Base-by-base conservation (phyloP, 345 rosid genomes). In the Ricinus communis region DNA sequence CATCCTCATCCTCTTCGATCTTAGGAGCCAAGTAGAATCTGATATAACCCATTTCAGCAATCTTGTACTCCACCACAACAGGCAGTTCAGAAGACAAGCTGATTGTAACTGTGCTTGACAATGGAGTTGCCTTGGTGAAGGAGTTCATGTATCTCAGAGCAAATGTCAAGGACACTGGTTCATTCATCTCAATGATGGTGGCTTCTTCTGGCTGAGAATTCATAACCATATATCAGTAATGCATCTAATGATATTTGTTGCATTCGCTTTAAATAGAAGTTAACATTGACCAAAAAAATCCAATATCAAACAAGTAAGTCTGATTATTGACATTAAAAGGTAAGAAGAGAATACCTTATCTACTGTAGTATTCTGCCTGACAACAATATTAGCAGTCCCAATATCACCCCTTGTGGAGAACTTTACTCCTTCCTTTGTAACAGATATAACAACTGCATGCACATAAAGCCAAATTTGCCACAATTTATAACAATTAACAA, bases 21-120 rank as follows among this genome's bases (percentile, higher is more conserved):
- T 95, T 95, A 16, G 99, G 99, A 21, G 99, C 98, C 89, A 93
- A 77, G 81, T 95, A 95, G 85, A 82, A 95, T 69, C 99, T 86
- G 51, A 95, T 70, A 68, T 90, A 86, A 67, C 99, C 99, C 98
- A 95, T 95, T 75, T 95, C 99, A n/a, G 98, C 99, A 68, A 93
- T 88, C 87, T 89, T 92, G 82, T 95, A 95, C 82, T 95, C 97
- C 0, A 95, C 98, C 54, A 93, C 98, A 24, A 95, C 98, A 0
- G 99, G 99, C 38, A 95, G 89, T 16, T 95, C 99, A 5, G 99
- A 87, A 12, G 99, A 95, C 83, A 95, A 68, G 80, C 97, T 95
- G 85, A 95, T 88, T 10, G 93, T 88, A 60, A 95, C 98, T 0
- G 90, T 86, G 68, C 24, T 85, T 0, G 99, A 95, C 84, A 95